Base-by-base conservation (phyloP, 139 green algal genomes). In the Chlorella sp. region DNA sequence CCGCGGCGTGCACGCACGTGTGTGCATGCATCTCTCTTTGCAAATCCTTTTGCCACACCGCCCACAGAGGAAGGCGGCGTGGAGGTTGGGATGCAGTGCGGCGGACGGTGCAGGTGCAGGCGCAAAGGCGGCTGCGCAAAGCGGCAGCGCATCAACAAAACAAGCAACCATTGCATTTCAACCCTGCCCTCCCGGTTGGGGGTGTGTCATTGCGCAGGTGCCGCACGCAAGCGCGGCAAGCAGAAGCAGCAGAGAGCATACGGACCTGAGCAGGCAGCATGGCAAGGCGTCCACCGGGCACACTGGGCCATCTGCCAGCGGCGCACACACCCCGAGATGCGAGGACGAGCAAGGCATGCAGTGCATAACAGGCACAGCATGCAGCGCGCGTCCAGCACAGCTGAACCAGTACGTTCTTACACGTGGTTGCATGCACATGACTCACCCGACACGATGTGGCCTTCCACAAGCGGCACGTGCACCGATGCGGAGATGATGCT, bases 401-500 rank as follows among this genome's bases (percentile, higher is more conserved):
- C n/a, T n/a, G n/a, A n/a, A n/a, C n/a, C n/a, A n/a, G n/a, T n/a
- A n/a, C n/a, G n/a, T n/a, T n/a, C n/a, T n/a, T n/a, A n/a, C n/a
- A n/a, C n/a, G n/a, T n/a, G n/a, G n/a, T n/a, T n/a, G n/a, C 26
- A 30, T 73, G 24, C 66, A 30, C n/a, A n/a, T n/a, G 32, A 30
- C 57, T 71, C 81, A 75, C 71, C 83, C 22, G 81, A 90, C 36
- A 91, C 81, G 15, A 81, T 60, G 36, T 39, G 77, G 15, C 84
- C 89, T 21, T 87, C 4, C 36, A 87, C 76, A 16, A 92, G 42
- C 39, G 79, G 79, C 64, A 93, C 88, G 36, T 93, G 79, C 37
- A 92, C 90, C 19, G 89, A 83, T 2, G 73, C 90, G 34, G 90
- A 42, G 48, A 92, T 91, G 60, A 83, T 76, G 90, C 80, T 79